phyloP scores from a whole-genome alignment of 768 basidiomycete species.

The Leccinum pellstonianum region DNA sequence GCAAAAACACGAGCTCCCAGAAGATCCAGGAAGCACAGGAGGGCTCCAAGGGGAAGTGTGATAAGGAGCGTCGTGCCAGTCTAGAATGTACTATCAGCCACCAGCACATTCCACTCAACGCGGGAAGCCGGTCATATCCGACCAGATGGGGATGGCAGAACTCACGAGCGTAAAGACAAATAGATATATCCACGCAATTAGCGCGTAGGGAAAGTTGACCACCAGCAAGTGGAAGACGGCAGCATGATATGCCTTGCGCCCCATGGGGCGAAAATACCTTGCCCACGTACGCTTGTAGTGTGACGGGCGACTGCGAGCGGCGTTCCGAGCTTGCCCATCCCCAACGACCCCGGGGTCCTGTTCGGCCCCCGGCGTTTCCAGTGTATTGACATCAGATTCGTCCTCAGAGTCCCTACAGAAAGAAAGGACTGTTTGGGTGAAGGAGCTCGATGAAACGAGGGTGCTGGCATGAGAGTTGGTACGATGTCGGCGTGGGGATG shows the following conservation, averaged over 20 bases:
- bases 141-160: conserved; percentile 9
- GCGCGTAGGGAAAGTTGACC: conserved; percentile 76
- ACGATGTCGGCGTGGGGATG: conserved; percentile 42
- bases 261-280: conserved; percentile 66
- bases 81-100: conserved; percentile 38
- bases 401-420: conserved; percentile 58
- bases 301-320: conserved; percentile 5
- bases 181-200: conserved; percentile 75
- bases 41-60: conserved; percentile 71
- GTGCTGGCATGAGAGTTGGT: conserved; percentile 60
- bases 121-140: background rate
- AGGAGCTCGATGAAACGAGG: conserved; percentile 43
- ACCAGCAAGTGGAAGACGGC: conserved; percentile 68
- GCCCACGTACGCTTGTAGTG: conserved; percentile 38
- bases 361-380: conserved; percentile 22
- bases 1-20: conserved; percentile 72
- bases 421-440: conserved; percentile 67
- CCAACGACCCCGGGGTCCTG: conserved; percentile 14
- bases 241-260: conserved; percentile 55
- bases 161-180: conserved; percentile 80
- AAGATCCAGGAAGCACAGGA: conserved; percentile 76
- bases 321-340: conserved; percentile 1
- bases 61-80: conserved; percentile 79
- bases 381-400: conserved; percentile 39
- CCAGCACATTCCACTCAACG: conserved; percentile 11